Percentiles rank a stretch among this genome's conserved stretches.
phyloP scores from a whole-genome alignment of 345 rosid species.

The Alliaria petiolata region DNA sequence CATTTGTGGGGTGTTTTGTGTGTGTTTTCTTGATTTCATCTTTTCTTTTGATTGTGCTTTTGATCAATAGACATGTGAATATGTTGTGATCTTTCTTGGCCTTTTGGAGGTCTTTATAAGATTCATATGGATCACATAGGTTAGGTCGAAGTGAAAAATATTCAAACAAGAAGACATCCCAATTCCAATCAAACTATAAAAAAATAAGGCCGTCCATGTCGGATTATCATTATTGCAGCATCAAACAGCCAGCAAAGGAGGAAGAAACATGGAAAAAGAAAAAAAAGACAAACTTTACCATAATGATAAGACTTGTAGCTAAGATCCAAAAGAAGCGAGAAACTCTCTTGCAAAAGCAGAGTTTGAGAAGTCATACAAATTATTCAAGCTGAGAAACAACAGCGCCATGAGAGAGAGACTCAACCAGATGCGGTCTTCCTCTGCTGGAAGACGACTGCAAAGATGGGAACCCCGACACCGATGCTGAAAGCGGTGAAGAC shows the following conservation, averaged over 20 bases:
- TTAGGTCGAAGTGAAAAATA: too few relatives aligned
- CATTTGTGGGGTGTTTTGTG: slow-evolving; percentile 8
- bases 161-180: background rate
- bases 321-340: slow-evolving; percentile 18
- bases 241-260: slow-evolving; percentile 6
- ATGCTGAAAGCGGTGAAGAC: slow-evolving; percentile 90
- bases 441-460: slow-evolving; percentile 94
- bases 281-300: slow-evolving; percentile 7
- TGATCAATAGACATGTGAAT: slow-evolving; percentile 18
- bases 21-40: background rate
- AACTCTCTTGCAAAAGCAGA: slow-evolving; percentile 13
- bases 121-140: too few relatives aligned
- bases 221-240: slow-evolving; percentile 17
- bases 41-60: slow-evolving; percentile 12
- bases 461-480: slow-evolving; percentile 75
- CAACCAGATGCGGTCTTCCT: slow-evolving; percentile 75
- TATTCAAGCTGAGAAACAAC: background rate
- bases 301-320: slow-evolving; percentile 1
- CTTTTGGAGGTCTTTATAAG: background rate
- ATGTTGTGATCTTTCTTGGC: slow-evolving; percentile 4
- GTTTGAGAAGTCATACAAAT: slow-evolving; percentile 16
- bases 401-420: background rate
- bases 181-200: background rate
- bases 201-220: background rate
- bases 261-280: background rate